phyloP scores from a whole-genome alignment of 495 filamentous ascomycete genomes.

The Parachaetomium inaequale region DNA sequence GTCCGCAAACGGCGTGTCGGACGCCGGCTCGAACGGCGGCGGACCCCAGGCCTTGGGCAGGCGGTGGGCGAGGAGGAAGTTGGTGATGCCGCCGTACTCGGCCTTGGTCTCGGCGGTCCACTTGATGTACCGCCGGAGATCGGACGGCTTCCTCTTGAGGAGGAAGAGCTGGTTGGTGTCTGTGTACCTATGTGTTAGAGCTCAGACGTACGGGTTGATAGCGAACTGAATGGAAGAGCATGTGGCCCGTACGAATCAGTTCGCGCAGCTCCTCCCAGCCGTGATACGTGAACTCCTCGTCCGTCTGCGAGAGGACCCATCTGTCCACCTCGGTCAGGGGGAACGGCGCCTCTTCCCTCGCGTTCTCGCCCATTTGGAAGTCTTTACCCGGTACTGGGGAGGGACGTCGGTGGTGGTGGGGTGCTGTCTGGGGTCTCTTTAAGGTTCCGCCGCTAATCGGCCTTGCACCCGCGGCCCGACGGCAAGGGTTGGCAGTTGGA shows the following conservation, averaged over 20 bases:
- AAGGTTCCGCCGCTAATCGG: slow-evolving; percentile 12
- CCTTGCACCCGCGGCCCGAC: neutral
- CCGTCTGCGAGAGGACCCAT: slow-evolving; percentile 61
- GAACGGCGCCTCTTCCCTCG: slow-evolving; percentile 48
- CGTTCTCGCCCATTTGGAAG: slow-evolving; percentile 28
- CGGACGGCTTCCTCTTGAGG: slow-evolving; percentile 77
- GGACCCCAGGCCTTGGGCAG: slow-evolving; percentile 62
- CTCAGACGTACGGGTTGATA: neutral
- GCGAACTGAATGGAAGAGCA: neutral
- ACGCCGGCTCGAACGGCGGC: slow-evolving; percentile 50
- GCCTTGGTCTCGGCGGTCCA: slow-evolving; percentile 69
- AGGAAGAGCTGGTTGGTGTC: slow-evolving; percentile 67
- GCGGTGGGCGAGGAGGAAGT: slow-evolving; percentile 69
- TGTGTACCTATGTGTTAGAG: slow-evolving; percentile 34
- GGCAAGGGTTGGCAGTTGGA: neutral
- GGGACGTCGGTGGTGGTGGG: neutral
- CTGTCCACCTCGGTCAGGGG: slow-evolving; percentile 63
- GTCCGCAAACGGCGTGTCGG: slow-evolving; percentile 62
- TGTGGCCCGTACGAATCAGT: slow-evolving; percentile 59
- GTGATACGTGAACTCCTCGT: slow-evolving; percentile 65
- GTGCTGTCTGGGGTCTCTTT: slow-evolving; percentile 9
- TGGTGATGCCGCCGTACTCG: slow-evolving; percentile 71
- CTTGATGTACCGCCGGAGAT: slow-evolving; percentile 75
- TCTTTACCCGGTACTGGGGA: slow-evolving; percentile 12
- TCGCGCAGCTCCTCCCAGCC: slow-evolving; percentile 64